These are phyloP conservation scores for Talinum fruticosum DNA, from an alignment of 148 eudicot genomes.

Conservation along the genomic window DNA sequence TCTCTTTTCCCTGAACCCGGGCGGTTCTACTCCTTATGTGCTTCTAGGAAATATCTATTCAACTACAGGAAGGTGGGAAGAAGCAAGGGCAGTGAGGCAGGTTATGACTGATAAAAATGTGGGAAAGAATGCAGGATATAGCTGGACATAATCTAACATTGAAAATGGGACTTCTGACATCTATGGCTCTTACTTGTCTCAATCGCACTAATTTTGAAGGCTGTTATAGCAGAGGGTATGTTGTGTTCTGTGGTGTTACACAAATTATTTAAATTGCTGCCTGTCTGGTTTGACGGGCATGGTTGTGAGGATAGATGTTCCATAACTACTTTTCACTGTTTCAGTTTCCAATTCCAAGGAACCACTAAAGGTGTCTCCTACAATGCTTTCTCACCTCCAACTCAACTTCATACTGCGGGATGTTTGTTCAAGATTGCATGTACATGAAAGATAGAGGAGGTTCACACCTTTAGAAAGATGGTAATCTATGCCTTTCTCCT, in stretches of 20 bases:
- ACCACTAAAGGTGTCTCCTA: neutral
- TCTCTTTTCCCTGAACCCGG: constrained; percentile 53
- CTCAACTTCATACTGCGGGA: neutral
- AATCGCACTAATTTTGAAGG: constrained; percentile 19
- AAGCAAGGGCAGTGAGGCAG: constrained; percentile 49
- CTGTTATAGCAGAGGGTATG: constrained; percentile 14
- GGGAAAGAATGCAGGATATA: constrained; percentile 57
- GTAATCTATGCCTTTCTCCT: neutral
- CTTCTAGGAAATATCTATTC: constrained; percentile 69
- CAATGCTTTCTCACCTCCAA: constrained; percentile 1
- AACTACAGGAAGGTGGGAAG: constrained; percentile 80
- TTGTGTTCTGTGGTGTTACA: neutral
- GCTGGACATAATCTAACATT: constrained; percentile 46
- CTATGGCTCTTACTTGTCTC: constrained; percentile 14
- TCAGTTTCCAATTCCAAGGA: constrained; percentile 3
- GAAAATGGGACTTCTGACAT: constrained; percentile 14
- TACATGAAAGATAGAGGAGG: neutral
- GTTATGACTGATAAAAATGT: constrained; percentile 45
- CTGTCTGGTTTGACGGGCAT: neutral
- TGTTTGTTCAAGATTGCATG: neutral
- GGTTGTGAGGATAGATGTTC: neutral
- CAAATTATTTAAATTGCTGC: neutral
- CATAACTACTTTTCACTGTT: neutral
- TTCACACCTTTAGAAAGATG: neutral
- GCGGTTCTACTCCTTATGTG: constrained; percentile 55